Evolutionary conservation across 2,329 filamentous ascomycete species (phyloP), one percentile per base, ranked within the genome.

Genomic region (Exophiala lecanii-corni): DNA sequence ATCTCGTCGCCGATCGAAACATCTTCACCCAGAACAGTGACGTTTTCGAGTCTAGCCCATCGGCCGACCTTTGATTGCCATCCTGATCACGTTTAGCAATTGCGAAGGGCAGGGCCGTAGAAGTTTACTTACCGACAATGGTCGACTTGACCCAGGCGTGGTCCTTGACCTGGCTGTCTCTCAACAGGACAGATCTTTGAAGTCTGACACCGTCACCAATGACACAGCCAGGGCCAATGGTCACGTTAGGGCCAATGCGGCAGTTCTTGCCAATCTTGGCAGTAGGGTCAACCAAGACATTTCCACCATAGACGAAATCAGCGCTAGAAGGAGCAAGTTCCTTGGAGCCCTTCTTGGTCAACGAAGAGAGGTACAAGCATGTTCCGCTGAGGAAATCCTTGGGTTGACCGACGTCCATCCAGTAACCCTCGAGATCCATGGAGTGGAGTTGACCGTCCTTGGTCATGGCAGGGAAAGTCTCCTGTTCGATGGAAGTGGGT

Each of bases 131-230:
- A 51, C 49, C 91, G 40, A 97, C 89, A 65, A 98, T 97, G 59
- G 91, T 92, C 64, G 86, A 94, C 81, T 97, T 97, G 67, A 98
- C 80, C 91, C 91, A 97, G 36, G 92, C 92, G 66, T 98, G 91
- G 65, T 98, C 92, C 78, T 96, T 96, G 69, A 96, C 84, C 74
- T 94, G 95, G 70, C 84, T 88, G 60, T 87, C 86, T 50, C 84
- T 79, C 54, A 98, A 77, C 43, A 98, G 71, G 17, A 97, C 92
- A 61, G 86, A 95, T 58, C 92, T 83, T 71, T 97, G 91, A 55
- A 98, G 78, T 57, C 91, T 82, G 31, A 96, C 92, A 62, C 91
- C 92, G 55, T 98, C 91, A 42, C 91, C 91, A 45, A 98, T 77
- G 35, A 95, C 82, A 33, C 95, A 91, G 58, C 89, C 84, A 43